phyloP scores from a whole-genome alignment of 73 alveolate genomes.

The Durusdinium trenchii region DNA sequence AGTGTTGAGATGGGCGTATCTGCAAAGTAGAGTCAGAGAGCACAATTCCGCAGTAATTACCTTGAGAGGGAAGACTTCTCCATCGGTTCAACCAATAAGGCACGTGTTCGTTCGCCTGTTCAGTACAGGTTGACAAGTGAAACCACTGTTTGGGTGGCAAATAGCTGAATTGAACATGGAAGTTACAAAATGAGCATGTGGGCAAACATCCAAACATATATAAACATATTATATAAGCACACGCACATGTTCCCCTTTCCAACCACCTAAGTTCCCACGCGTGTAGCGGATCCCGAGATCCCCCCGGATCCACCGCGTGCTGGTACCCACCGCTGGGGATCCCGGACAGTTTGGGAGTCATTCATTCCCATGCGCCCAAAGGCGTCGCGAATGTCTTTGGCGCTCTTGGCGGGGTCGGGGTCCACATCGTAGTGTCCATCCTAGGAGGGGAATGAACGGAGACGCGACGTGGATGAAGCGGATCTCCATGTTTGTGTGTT shows the following conservation, averaged over 20 bases:
- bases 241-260: neutral
- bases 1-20: no score
- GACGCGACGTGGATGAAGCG: neutral
- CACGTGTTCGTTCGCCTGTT: no score
- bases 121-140: no score
- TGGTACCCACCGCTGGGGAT: no score
- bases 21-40: no score
- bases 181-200: no score
- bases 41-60: no score
- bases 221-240: neutral
- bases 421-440: slow-evolving; percentile 75
- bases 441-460: neutral
- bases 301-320: neutral
- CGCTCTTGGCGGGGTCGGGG: slow-evolving; percentile 94
- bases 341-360: slow-evolving; percentile 94
- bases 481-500: no score
- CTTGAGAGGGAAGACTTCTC: no score
- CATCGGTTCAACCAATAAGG: no score
- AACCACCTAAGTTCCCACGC: neutral
- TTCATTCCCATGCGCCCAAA: slow-evolving; percentile 96
- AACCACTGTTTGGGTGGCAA: no score
- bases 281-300: neutral
- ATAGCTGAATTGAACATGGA: no score
- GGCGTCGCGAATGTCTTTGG: slow-evolving; percentile 94
- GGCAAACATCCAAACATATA: neutral